These are phyloP conservation scores for Sanghuangporus sanghuang DNA, from an alignment of 1,284 basidiomycete genomes.

Conservation along the genomic window DNA sequence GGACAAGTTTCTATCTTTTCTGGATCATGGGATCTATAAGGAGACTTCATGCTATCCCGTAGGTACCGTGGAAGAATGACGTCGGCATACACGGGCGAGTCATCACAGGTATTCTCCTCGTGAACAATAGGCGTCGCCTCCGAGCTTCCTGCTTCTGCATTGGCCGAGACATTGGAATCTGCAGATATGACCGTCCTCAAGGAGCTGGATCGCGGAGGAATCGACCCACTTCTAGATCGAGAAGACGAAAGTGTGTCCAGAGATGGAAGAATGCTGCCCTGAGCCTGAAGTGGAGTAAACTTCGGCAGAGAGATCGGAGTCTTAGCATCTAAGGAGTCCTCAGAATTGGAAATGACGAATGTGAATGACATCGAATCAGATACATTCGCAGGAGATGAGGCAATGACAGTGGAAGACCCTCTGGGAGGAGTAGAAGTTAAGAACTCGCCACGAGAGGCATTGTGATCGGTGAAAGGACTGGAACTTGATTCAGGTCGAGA, in stretches of 20 bases:
- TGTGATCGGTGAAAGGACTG: neutral
- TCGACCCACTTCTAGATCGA: neutral
- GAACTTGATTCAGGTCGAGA: neutral
- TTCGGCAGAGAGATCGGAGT: neutral
- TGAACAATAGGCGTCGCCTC: neutral
- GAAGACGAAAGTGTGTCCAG: neutral
- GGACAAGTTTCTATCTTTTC: neutral
- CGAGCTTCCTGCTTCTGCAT: neutral
- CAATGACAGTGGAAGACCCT: neutral
- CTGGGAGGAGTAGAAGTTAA: neutral
- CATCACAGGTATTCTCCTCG: neutral
- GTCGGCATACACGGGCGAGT: constrained; percentile 1
- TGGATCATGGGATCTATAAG: neutral
- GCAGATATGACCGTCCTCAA: neutral
- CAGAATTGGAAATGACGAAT: neutral
- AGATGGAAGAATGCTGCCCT: neutral
- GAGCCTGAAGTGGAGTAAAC: neutral
- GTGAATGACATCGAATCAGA: neutral
- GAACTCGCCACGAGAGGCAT: neutral
- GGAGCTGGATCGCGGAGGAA: neutral
- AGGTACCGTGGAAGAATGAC: constrained; percentile 5
- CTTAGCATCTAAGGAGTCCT: neutral
- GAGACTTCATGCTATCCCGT: neutral
- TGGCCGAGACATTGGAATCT: neutral
- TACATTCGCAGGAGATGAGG: neutral